phyloP scores from a whole-genome alignment of 2,329 filamentous ascomycete species.

The Penicillium sp. region DNA sequence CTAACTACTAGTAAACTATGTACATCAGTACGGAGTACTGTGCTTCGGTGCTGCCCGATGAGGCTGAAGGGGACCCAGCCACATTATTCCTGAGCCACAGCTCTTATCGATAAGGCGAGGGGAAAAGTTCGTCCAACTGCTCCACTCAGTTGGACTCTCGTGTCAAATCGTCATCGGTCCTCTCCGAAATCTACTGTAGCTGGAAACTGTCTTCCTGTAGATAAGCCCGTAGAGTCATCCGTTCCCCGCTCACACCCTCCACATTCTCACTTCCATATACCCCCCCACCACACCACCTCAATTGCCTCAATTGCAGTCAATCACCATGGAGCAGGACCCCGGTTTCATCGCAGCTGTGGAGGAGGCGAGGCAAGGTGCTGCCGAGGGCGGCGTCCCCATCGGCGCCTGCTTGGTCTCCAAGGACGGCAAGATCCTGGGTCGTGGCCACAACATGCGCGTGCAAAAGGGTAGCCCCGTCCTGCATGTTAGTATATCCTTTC shows the following conservation, averaged over 20 bases:
- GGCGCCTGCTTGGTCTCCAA: constrained; percentile 69
- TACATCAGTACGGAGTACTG: too few relatives aligned
- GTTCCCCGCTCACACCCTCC: background rate
- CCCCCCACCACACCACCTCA: constrained; percentile 5
- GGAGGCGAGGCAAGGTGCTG: constrained; percentile 61
- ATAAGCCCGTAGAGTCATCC: constrained; percentile 5
- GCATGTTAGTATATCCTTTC: constrained; percentile 61
- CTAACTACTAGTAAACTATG: too few relatives aligned
- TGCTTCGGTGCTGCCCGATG: background rate
- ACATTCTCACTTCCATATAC: background rate
- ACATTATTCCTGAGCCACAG: constrained; percentile 15
- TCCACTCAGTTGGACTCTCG: constrained; percentile 13
- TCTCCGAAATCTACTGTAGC: constrained; percentile 20
- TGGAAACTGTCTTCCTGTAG: background rate
- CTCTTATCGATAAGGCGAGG: constrained; percentile 38
- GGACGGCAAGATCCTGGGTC: constrained; percentile 72
- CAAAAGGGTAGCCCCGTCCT: constrained; percentile 74
- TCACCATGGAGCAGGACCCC: constrained; percentile 48
- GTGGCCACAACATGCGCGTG: constrained; percentile 76
- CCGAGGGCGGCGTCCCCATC: constrained; percentile 65
- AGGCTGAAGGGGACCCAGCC: constrained; percentile 3
- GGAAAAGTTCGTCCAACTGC: constrained; percentile 23
- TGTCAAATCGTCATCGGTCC: constrained; percentile 23
- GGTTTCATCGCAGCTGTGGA: constrained; percentile 65
- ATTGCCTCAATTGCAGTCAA: background rate